Conservation (phyloP, 768 basidiomycete genomes). For the Tricholoma matsutake region DNA sequence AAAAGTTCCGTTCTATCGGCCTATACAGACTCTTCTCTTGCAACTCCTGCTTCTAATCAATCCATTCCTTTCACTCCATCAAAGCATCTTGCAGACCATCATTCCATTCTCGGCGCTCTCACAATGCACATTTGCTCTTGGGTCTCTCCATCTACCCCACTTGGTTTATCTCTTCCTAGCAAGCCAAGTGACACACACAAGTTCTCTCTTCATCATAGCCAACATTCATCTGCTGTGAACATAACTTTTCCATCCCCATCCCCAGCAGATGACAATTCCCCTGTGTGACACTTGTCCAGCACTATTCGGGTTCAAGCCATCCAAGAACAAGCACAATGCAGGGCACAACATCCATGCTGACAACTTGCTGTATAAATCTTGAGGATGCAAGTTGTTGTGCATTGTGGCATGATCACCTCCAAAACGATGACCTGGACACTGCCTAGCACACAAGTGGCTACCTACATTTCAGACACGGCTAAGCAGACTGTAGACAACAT, state of each 20-base stretch:
- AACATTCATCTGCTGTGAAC: constrained; percentile 10
- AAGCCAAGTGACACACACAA: background rate
- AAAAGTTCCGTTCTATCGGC: constrained; percentile 33
- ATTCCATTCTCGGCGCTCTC: constrained; percentile 36
- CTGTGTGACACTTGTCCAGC: constrained; percentile 20
- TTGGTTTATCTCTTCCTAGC: constrained; percentile 22
- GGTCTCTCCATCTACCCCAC: constrained; percentile 34
- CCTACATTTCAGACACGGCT: too few relatives aligned
- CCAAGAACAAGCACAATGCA: background rate
- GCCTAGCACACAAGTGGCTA: too few relatives aligned
- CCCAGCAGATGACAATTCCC: constrained; percentile 18
- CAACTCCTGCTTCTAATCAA: constrained; percentile 45
- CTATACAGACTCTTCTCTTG: constrained; percentile 47
- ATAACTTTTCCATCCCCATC: constrained; percentile 14
- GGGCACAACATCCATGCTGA: background rate
- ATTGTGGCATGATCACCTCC: constrained; percentile 19
- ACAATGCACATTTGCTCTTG: constrained; percentile 45
- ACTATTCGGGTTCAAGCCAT: constrained; percentile 12
- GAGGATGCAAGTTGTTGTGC: constrained; percentile 42
- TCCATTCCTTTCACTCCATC: constrained; percentile 32
- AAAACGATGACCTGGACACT: too few relatives aligned
- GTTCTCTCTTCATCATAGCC: constrained; percentile 10
- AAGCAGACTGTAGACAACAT: too few relatives aligned
- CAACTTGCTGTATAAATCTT: constrained; percentile 35
- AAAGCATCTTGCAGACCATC: constrained; percentile 11